Base-by-base conservation (phyloP, 148 eudicot genomes). In the Bassia scoparia region DNA sequence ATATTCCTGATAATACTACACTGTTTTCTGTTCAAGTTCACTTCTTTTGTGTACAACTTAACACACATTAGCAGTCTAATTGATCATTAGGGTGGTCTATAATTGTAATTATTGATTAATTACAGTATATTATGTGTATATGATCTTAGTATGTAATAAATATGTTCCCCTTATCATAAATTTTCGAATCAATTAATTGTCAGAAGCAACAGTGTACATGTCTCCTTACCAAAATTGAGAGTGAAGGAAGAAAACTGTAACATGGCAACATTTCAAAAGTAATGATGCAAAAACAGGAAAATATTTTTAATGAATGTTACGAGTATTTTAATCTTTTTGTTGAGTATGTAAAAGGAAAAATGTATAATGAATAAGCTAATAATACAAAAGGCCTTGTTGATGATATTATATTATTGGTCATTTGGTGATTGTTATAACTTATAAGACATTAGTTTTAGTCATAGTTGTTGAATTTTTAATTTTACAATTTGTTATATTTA, bases 241-340 rank as follows among this genome's bases (percentile, higher is more conserved):
- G 9, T 16, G 20, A n/a, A 65, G 68, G 24, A 26, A 16, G 69
- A 66, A 66, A 66, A 24, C 69, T 66, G 44, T 43, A 66, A 66
- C 17, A 66, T 66, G 69, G 69, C 17, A 12, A 50, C 53, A 66
- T 24, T 66, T 66, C 69, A 43, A 66, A 66, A 66, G 69, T 66
- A 66, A 41, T 66, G 69, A 66, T 66, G 33, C 69, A 66, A 66
- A 62, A 43, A 26, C 69, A 66, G 69, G 69, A 66, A 66, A 24
- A 13, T 43, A 66, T 41, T n/a, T n/a, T n/a, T n/a, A n/a, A n/a
- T n/a, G n/a, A n/a, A n/a, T n/a, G n/a, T n/a, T n/a, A n/a, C n/a
- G n/a, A n/a, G n/a, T n/a, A n/a, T n/a, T n/a, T n/a, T n/a, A n/a
- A n/a, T n/a, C n/a, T n/a, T n/a, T n/a, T n/a, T n/a, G n/a, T n/a